Evolutionary conservation across 1,139 yeast genomes (phyloP), one percentile per base, ranked within the genome.

Genomic region (Lodderomyces oxycetoniae): DNA sequence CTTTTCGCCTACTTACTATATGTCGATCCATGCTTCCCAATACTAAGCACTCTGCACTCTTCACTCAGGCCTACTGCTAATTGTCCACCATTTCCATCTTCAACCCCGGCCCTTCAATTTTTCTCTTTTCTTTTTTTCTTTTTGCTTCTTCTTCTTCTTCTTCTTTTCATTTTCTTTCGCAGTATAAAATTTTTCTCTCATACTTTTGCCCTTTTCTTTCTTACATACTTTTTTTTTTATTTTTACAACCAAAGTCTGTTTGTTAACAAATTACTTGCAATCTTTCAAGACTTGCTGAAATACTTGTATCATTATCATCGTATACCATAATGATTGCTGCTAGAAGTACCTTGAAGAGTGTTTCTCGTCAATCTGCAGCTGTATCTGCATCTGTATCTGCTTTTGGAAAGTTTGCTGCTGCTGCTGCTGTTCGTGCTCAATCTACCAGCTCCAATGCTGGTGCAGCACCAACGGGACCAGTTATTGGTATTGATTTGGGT

Each of bases 401-500:
- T 17, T 5, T 22, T 13, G 41, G 50, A 57, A 32, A 13, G 26
- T 25, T 31, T 31, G 31, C 34, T 21, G 26, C 12, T 10, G n/a
- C 14, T 12, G n/a, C n/a, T n/a, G 59, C 65, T 45, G 61, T 67
- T 49, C 78, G 82, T 71, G 65, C 64, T 63, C 71, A 73, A 60
- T 65, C 74, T 36, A n/a, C n/a, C n/a, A n/a, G n/a, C n/a, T 24
- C 26, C 26, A 20, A 20, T n/a, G 66, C 72, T 8, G 26, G 35
- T 39, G 66, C 63, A 61, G 73, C 68, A 55, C 82, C 60, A 52
- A 68, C 68, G 52, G 88, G 88, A 39, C 75, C 89, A 53, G 97
- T 91, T 42, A 89, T 91, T 57, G 98, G 98, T 75, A 89, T 91
- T 60, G 98, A 91, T 72, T 77, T 91, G 63, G 98, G 98, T 72